Evolutionary conservation across 2,329 filamentous ascomycete species (phyloP), one percentile per base, ranked within the genome.

Genomic region (Xylariaceae sp.): DNA sequence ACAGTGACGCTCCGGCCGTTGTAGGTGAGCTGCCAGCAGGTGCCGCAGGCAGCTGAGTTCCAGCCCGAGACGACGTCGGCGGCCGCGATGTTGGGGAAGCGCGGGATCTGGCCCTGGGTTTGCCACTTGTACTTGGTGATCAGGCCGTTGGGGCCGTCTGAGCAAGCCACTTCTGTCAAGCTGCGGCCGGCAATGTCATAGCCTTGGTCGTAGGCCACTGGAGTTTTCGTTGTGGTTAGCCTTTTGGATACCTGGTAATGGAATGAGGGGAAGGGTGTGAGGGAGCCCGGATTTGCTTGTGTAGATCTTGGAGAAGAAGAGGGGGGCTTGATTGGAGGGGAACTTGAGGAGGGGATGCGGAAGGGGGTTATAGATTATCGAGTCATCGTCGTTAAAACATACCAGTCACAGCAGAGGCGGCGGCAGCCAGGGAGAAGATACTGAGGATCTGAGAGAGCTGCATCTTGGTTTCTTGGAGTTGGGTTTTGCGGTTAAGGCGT

Each of bases 151-250:
- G 59, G 46, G 52, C 86, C 86, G 66, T 89, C 82, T 34, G 82
- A 86, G 79, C 86, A 90, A 58, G 84, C 69, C 44, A 90, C 77
- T 4, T 66, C 69, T 35, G 71, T 75, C 52, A 91, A 69, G 44
- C 80, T 75, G 55, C 83, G 79, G 56, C 62, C 61, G 45, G 68
- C 68, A 59, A 85, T 73, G 67, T 91, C 88, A 73, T 89, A 94
- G 67, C 79, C 83, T 26, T 74, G 72, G 72, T 91, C 88, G 71
- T 85, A 92, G 60, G 85, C 86, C 65, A 91, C 86, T 70, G 66
- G 70, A 30, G 64, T 34, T 50, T n/a, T 11, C 35, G 62, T 5
- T 50, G 3, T 5, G 56, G 61, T 66, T 59, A 64, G 55, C 44
- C 35, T 37, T 6, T 19, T 19, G 19, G 19, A 19, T 19, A 19